Conservation (phyloP, 2,329 filamentous ascomycete species). For the Phaeophleospora eucalypticola region DNA sequence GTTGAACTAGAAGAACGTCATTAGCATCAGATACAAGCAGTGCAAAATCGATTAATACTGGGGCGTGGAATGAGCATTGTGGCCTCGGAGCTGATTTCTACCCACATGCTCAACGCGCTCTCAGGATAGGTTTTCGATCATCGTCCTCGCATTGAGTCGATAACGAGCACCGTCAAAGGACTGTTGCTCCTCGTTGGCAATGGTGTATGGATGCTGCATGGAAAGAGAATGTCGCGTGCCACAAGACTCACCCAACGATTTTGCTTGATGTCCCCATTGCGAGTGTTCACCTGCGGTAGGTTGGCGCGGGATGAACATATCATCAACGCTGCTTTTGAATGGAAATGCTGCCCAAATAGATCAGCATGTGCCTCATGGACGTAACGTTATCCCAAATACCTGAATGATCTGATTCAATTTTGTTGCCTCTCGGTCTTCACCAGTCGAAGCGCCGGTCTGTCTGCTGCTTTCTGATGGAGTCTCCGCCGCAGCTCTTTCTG, state of each 20-base stretch:
- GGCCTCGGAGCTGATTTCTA: no score
- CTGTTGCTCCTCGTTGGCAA: background rate
- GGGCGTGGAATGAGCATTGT: no score
- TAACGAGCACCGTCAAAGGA: no score
- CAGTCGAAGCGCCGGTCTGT: conserved; percentile 34
- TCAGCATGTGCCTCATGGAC: conserved; percentile 8
- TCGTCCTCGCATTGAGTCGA: no score
- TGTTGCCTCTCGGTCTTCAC: conserved; percentile 62
- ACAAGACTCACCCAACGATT: conserved; percentile 76
- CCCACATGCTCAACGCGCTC: no score
- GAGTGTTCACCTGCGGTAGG: conserved; percentile 56
- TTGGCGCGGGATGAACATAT: conserved; percentile 77
- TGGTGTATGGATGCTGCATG: background rate
- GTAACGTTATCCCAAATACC: conserved; percentile 47
- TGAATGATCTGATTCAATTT: conserved; percentile 93
- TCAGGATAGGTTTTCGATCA: no score
- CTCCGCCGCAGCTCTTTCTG: conserved; percentile 48
- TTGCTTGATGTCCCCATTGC: conserved; percentile 60
- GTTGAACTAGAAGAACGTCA: conserved; percentile 69
- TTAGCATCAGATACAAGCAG: conserved; percentile 8
- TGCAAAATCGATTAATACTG: no score
- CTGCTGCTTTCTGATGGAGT: conserved; percentile 32
- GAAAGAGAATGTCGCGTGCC: background rate
- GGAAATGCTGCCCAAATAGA: conserved; percentile 79
- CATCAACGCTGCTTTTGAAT: conserved; percentile 79